Evolutionary conservation across 306 rosid genomes (phyloP), one percentile per base, ranked within the genome.

Genomic region (Cucurbita ficifolia): DNA sequence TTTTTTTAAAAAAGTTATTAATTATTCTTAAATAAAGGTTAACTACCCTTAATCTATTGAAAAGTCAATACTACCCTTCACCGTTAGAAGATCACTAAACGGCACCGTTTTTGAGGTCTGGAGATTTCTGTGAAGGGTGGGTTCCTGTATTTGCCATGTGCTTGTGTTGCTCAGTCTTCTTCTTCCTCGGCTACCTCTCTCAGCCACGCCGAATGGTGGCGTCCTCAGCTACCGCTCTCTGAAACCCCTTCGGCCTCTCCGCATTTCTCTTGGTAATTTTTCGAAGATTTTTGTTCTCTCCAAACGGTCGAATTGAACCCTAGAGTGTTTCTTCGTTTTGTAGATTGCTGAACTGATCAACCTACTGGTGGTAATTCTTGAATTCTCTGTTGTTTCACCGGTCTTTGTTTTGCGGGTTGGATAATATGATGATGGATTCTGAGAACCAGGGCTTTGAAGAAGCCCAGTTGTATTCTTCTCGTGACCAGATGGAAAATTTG

Each of bases 351-450:
- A 12, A 33, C 55, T 45, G 40, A 45, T 45, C 2, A 45, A 24
- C 18, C 8, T 6, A 68, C 12, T 68, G 56, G 21, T 45, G 1
- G 33, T 29, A 46, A 10, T 68, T 46, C 22, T 29, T 68, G 1
- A 29, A 16, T 70, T 70, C 40, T 70, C 58, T 70, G 9, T 29
- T 70, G 16, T 49, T 69, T 69, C 2, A 22, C 57, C 49, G 40
- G 73, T 14, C 45, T 67, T 68, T 68, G 39, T 68, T 45, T 67
- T 11, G 12, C 39, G 75, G 42, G 14, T 35, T 60, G 6, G 29
- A 10, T 43, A 13, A 4, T 16, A 83, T 72, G 86, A 93, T 93
- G 98, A 93, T 93, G 96, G 98, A 87, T 80, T 88, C 96, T 13
- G 90, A 86, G 80, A 82, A 84, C 50, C 85, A 86, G 49, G 82